A percentile compares a stretch with the other conserved stretches of the same genome.
Conservation (phyloP, 2,329 filamentous ascomycete genomes). For the Chaetomiaceae sp. region DNA sequence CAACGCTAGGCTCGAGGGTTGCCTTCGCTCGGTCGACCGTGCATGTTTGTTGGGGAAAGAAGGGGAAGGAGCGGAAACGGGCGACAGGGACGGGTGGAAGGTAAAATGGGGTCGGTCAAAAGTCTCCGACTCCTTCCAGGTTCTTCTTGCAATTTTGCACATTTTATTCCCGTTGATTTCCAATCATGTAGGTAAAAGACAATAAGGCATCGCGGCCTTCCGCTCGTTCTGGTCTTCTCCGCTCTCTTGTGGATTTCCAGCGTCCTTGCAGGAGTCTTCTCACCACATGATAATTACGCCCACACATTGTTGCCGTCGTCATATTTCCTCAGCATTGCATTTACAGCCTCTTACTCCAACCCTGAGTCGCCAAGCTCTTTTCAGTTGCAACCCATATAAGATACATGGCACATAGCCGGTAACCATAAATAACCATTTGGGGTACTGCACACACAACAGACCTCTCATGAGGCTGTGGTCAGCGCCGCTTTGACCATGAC, state of each 20-base stretch:
- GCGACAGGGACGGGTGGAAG: neutral
- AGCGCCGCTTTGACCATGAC: slow-evolving; percentile 8
- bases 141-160: neutral
- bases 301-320: neutral
- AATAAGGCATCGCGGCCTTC: neutral
- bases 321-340: neutral
- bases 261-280: neutral
- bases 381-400: neutral
- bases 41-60: neutral
- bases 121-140: slow-evolving; percentile 4
- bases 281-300: neutral
- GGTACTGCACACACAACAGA: neutral
- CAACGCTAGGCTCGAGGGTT: slow-evolving; percentile 1
- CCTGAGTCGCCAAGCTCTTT: neutral
- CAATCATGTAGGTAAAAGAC: neutral
- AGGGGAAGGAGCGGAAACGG: neutral
- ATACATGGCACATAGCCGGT: neutral
- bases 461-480: neutral
- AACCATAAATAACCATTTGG: too few relatives aligned
- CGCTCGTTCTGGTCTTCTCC: neutral
- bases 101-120: neutral
- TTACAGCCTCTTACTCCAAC: neutral
- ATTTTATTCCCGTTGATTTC: slow-evolving; percentile 1
- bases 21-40: slow-evolving; percentile 1
- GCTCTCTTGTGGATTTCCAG: neutral